Conservation (phyloP, 1,284 basidiomycete species). For the Lentinula novae-zelandiae region DNA sequence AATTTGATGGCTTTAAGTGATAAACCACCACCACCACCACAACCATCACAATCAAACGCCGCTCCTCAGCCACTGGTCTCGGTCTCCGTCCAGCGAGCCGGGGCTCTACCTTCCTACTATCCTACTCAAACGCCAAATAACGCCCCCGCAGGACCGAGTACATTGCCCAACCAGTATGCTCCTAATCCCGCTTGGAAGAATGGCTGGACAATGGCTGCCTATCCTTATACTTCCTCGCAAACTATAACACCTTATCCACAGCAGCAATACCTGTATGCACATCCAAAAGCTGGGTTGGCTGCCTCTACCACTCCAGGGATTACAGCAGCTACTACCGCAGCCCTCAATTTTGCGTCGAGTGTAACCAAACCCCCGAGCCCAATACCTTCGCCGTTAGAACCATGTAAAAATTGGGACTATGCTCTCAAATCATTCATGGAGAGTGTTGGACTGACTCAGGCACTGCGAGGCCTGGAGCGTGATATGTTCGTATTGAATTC, state of each 20-base stretch:
- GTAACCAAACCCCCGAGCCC: conserved; percentile 18
- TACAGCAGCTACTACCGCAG: not conserved
- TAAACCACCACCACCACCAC: conserved; percentile 7
- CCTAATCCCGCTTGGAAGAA: conserved; percentile 9
- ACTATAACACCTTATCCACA: conserved; percentile 10
- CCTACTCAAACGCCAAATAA: conserved; percentile 1
- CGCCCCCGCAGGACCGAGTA: conserved; percentile 4
- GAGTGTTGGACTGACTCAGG: conserved; percentile 55
- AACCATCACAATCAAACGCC: conserved; percentile 3
- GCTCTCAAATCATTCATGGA: conserved; percentile 52
- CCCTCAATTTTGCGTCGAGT: not conserved
- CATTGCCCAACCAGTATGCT: conserved; percentile 8
- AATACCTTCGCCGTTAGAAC: conserved; percentile 36
- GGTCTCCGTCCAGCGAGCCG: not conserved
- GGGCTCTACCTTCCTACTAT: not conserved
- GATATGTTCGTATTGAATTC: conserved; percentile 69
- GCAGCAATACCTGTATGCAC: conserved; percentile 13
- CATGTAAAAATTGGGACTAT: conserved; percentile 60
- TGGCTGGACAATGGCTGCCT: conserved; percentile 13
- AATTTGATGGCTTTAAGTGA: conserved; percentile 7
- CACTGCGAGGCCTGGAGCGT: conserved; percentile 58
- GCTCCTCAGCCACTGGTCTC: not conserved
- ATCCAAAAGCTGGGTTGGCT: conserved; percentile 1
- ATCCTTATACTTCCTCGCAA: conserved; percentile 12
- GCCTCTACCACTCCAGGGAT: not conserved